Evolutionary conservation across 139 green algal species (phyloP).

Genomic region (Edaphochlamys debaryana): DNA sequence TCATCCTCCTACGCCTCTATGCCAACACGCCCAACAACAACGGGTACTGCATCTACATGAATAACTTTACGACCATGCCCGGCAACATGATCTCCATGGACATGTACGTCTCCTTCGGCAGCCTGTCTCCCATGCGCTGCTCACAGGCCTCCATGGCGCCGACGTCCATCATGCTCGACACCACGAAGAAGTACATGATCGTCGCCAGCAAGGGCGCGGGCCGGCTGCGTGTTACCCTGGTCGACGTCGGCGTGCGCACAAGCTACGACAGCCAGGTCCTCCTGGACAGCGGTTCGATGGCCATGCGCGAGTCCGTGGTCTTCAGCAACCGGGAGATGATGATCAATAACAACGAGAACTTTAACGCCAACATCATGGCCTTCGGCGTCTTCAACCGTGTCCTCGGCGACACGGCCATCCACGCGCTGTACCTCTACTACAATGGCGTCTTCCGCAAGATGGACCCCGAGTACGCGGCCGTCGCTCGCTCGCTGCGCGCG

Average conservation of each 20-base stretch:
- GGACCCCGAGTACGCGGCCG: neutral
- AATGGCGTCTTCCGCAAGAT: neutral
- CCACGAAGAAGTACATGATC: neutral
- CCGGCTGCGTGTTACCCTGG: neutral
- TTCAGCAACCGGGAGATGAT: conserved; percentile 1
- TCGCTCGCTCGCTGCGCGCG: neutral
- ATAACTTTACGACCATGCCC: neutral
- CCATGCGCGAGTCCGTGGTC: conserved; percentile 8
- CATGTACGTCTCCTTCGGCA: neutral
- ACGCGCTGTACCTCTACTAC: neutral
- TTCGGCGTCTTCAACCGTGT: neutral
- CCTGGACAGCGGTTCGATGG: neutral
- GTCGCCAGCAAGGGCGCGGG: neutral
- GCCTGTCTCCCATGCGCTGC: neutral
- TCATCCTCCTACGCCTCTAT: neutral
- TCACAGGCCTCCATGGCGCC: neutral
- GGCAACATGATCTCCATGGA: neutral
- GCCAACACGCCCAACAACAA: conserved; percentile 1
- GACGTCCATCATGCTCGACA: neutral
- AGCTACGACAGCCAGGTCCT: neutral
- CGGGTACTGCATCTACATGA: neutral
- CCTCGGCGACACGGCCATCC: neutral
- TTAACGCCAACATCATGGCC: conserved; percentile 1
- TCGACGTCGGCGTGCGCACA: neutral
- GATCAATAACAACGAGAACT: neutral